Evolutionary conservation across 352 stramenopile species (phyloP).

Genomic region (Phytophthora boehmeriae): DNA sequence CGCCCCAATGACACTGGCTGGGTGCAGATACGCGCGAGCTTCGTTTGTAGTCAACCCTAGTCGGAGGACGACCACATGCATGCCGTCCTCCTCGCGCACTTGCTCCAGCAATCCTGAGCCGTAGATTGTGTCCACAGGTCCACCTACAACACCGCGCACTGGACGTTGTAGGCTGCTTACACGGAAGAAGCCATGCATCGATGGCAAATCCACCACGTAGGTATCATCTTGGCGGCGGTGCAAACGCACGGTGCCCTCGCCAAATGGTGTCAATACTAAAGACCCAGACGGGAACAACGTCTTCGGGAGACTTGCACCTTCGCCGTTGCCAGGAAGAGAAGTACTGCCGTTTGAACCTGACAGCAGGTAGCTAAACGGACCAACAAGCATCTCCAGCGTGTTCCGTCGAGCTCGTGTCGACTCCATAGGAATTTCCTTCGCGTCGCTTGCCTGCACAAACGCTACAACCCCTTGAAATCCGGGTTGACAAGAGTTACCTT

Average conservation of each 20-base stretch:
- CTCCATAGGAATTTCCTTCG: slow-evolving; percentile 39
- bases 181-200: slow-evolving; percentile 58
- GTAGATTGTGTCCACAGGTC: slow-evolving; percentile 69
- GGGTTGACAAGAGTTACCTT: slow-evolving; percentile 59
- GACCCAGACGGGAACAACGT: slow-evolving; percentile 50
- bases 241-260: slow-evolving; percentile 56
- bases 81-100: slow-evolving; percentile 63
- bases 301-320: slow-evolving; percentile 22
- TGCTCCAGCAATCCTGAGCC: slow-evolving; percentile 68
- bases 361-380: slow-evolving; percentile 71
- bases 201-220: slow-evolving; percentile 58
- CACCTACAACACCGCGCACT: slow-evolving; percentile 60
- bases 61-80: slow-evolving; percentile 74
- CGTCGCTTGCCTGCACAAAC: slow-evolving; percentile 51
- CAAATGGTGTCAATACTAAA: slow-evolving; percentile 70
- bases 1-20: slow-evolving; percentile 47
- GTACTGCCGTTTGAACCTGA: slow-evolving; percentile 15
- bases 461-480: slow-evolving; percentile 48
- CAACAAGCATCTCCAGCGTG: slow-evolving; percentile 72
- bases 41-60: slow-evolving; percentile 54
- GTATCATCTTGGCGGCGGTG: slow-evolving; percentile 56
- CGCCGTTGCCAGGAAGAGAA: not conserved
- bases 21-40: slow-evolving; percentile 71
- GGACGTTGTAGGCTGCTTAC: slow-evolving; percentile 35
- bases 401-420: slow-evolving; percentile 51